A percentile compares a stretch with the other conserved stretches of the same genome.
Conservation (phyloP, 441 rosid genomes). For the Adansonia grandidieri region DNA sequence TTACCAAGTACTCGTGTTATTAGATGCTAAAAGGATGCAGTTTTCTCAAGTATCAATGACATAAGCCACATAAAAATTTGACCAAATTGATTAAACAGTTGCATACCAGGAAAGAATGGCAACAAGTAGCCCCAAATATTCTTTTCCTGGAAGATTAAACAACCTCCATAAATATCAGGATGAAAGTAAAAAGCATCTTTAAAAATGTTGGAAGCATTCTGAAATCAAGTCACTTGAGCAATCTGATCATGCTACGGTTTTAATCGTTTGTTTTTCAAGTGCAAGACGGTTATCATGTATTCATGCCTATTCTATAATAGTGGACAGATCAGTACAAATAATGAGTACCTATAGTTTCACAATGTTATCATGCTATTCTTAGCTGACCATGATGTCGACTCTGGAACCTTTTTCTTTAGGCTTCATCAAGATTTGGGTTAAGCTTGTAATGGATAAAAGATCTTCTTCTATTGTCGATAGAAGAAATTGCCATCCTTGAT, state of each 20-base stretch:
- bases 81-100: neutral
- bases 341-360: neutral
- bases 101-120: neutral
- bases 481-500: neutral
- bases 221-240: neutral
- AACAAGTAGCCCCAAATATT: neutral
- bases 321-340: neutral
- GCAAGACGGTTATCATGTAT: neutral
- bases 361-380: neutral
- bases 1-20: neutral
- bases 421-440: neutral
- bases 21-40: neutral
- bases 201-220: neutral
- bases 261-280: slow-evolving; percentile 3
- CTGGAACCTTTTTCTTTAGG: neutral
- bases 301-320: neutral
- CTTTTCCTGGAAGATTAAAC: neutral
- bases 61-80: neutral
- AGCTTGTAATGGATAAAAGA: neutral
- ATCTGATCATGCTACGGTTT: neutral
- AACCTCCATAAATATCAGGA: neutral
- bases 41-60: neutral
- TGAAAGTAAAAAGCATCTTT: neutral
- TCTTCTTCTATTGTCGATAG: neutral
- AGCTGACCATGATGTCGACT: neutral